These are phyloP conservation scores for Sutorius australiensis DNA, from an alignment of 768 basidiomycete genomes.

Conservation along the genomic window DNA sequence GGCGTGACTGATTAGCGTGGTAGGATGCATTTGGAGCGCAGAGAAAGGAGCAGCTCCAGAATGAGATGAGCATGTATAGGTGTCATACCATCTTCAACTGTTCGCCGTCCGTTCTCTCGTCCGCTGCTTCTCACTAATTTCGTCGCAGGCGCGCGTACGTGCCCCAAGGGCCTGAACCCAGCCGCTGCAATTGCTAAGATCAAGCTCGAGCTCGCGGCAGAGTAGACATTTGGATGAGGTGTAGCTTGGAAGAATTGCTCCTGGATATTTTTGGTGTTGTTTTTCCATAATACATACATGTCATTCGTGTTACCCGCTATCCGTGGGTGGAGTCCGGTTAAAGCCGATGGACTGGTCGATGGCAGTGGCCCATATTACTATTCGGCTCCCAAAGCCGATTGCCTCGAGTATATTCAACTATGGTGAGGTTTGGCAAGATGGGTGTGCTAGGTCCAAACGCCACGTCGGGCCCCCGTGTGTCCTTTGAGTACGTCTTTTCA, in stretches of 20 bases:
- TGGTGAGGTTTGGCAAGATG: too few relatives aligned
- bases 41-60: conserved; percentile 90
- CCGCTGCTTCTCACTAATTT: neutral
- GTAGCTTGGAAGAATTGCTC: neutral
- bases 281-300: neutral
- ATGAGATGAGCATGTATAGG: conserved; percentile 93
- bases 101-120: conserved; percentile 29
- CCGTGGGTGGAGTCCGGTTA: too few relatives aligned
- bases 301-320: neutral
- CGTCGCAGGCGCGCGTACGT: conserved; percentile 76
- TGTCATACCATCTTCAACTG: conserved; percentile 99
- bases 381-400: too few relatives aligned
- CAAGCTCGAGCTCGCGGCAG: conserved; percentile 83
- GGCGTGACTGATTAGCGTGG: neutral
- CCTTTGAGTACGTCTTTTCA: too few relatives aligned
- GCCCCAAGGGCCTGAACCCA: conserved; percentile 94
- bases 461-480: too few relatives aligned
- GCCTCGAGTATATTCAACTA: too few relatives aligned
- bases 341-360: too few relatives aligned
- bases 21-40: conserved; percentile 76
- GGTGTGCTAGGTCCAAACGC: too few relatives aligned
- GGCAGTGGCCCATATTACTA: too few relatives aligned
- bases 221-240: conserved; percentile 35
- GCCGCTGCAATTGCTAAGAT: conserved; percentile 90
- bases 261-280: neutral